Evolutionary conservation across 495 filamentous ascomycete genomes (phyloP), one percentile per base, ranked within the genome.

Genomic region (Astrothelium macrocarpum): DNA sequence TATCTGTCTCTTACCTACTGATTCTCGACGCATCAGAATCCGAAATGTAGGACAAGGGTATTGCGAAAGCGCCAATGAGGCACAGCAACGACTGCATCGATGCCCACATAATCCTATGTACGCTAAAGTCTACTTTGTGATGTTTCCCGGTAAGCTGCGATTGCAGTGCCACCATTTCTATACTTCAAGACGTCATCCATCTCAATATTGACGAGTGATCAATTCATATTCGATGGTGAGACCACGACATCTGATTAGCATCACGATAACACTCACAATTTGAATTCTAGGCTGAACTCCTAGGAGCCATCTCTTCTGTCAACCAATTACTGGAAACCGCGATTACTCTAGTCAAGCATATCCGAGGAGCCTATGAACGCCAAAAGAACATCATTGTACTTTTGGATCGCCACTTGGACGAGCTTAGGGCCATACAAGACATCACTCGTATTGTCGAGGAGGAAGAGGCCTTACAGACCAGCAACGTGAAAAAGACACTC

Each of bases 211-310:
- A 49, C 7, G 43, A 49, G 18, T 9, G 45, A 16, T 34, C 28
- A 7, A 36, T 45, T 61, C 31, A 32, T 26, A 11, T 32, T 26
- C 29, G 3, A 36, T 39, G 31, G 59, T 61, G 14, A 10, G 25
- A 11, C 34, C 32, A 11, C 36, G n/a, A 34, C 7, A 39, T 39
- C 11, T 43, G 31, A 45, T 43, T 61, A 14, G 5, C 25, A 16
- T 18, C 32, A 14, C 4, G 5, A 3, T 12, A 45, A 32, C 36
- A 7, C 45, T n/a, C 31, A 2, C 2, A 42, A 61, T 26, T 45
- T 26, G 59, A 25, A 11, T 59, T 59, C 39, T 61, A 61, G 59
- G 59, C 59, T 28, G 59, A 61, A 61, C 9, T 45, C 7, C 18
- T 61, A 9, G 59, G 59, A 61, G 9, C 25, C 16, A 32, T 61